Base-by-base conservation (phyloP, 2,329 filamentous ascomycete species). In the Madurella fahalii region DNA sequence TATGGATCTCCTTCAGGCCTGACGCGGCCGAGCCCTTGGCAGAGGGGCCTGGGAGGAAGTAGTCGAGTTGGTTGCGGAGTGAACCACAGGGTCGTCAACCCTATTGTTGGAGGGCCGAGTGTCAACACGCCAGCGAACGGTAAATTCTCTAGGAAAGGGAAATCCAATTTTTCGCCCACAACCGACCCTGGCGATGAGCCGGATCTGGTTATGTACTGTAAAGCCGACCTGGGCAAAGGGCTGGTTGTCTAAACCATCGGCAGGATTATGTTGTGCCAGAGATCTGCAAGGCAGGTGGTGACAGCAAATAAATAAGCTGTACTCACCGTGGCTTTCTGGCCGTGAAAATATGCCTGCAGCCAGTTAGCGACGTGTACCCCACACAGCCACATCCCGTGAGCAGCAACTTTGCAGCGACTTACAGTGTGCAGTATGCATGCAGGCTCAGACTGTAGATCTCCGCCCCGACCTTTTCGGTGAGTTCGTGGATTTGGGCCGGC, bases 401-500 rank as follows among this genome's bases (percentile, higher is more conserved):
- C 40, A 42, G 42, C 17, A 46, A 18, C 20, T 16, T 9, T 13
- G 30, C n/a, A 12, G 20, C 5, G 34, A 82, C 87, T 81, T 76
- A 92, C 89, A 92, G 75, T 60, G 82, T 84, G 70, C 89, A 90
- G 72, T 89, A 95, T 41, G 81, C 83, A 70, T 85, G 85, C 62
- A 85, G 80, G 50, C 80, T 81, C 63, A 84, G 82, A 64, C 82
- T 82, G 67, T 83, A 85, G 15, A 90, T 83, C 64, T 94, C 87
- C 42, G 74, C 75, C 64, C 83, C 83, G 25, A 88, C 88, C 20
- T 80, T 77, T 3, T 77, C 72, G 44, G 85, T 75, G 37, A 95
- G 74, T 15, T 77, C 76, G 53, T 77, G 73, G 45, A 95, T 85
- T 57, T 88, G 76, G n/a, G 79, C 76, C 44, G 75, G 67, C 42